These are phyloP conservation scores for Didymella segeticola DNA, from an alignment of 2,329 filamentous ascomycete genomes.

Conservation along the genomic window DNA sequence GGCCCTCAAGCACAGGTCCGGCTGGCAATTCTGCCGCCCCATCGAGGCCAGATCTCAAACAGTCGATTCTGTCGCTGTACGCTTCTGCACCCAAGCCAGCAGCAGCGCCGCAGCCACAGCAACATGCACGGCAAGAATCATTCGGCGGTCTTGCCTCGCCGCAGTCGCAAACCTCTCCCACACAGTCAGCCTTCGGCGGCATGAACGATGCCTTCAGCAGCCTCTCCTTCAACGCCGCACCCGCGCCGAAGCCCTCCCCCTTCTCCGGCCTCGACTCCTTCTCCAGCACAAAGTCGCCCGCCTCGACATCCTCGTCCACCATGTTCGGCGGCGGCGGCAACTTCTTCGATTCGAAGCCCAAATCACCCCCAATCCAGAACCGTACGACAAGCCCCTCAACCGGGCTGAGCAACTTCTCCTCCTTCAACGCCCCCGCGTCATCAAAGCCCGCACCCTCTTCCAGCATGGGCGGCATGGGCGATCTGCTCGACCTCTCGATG, in stretches of 20 bases:
- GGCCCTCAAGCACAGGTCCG: constrained; percentile 81
- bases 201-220: constrained; percentile 83
- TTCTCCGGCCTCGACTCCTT: constrained; percentile 70
- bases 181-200: constrained; percentile 63
- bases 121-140: constrained; percentile 61
- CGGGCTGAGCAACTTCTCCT: constrained; percentile 68
- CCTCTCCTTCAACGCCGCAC: constrained; percentile 63
- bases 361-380: constrained; percentile 54
- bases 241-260: constrained; percentile 64
- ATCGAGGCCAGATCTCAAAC: constrained; percentile 91
- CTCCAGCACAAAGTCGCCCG: constrained; percentile 47
- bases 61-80: constrained; percentile 95
- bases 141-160: constrained; percentile 58
- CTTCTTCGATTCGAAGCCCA: constrained; percentile 81
- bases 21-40: constrained; percentile 61
- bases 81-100: constrained; percentile 83
- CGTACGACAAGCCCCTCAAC: constrained; percentile 63
- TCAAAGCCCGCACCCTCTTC: constrained; percentile 57
- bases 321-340: constrained; percentile 71
- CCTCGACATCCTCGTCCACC: constrained; percentile 56
- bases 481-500: constrained; percentile 77
- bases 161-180: constrained; percentile 40
- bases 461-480: constrained; percentile 59
- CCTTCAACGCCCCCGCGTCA: constrained; percentile 64
- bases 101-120: constrained; percentile 54